A percentile compares a stretch with the other conserved stretches of the same genome.
phyloP scores from a whole-genome alignment of 2,329 filamentous ascomycete species.

The Colletotrichum eremochloae region DNA sequence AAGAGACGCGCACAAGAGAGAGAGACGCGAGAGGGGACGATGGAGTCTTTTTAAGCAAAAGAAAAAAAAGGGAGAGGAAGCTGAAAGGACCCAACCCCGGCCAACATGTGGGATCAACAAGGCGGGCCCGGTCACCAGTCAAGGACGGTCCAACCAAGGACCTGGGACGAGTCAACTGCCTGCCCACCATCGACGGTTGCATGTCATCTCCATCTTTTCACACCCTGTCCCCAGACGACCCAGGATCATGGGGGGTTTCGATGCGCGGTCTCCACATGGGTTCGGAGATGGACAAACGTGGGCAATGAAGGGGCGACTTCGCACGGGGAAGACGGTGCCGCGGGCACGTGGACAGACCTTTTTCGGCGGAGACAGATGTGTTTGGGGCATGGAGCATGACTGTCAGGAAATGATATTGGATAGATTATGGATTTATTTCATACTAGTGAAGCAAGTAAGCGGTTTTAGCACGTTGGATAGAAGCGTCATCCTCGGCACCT shows the following conservation, averaged over 20 bases:
- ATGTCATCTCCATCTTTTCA: slow-evolving; percentile 29
- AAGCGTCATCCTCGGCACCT: slow-evolving; percentile 6
- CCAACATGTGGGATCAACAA: slow-evolving; percentile 1
- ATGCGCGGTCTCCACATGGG: slow-evolving; percentile 20
- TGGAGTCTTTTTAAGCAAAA: slow-evolving; percentile 23
- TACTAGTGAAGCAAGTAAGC: not conserved
- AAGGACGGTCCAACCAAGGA: slow-evolving; percentile 26
- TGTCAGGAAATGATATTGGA: slow-evolving; percentile 10
- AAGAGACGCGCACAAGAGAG: not conserved
- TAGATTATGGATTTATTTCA: not conserved
- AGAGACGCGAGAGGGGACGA: slow-evolving; percentile 8
- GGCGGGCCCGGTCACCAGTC: slow-evolving; percentile 11
- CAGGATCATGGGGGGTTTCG: slow-evolving; percentile 19
- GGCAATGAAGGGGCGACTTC: slow-evolving; percentile 21
- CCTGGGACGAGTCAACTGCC: slow-evolving; percentile 20
- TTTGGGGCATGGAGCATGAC: not conserved
- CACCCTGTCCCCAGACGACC: slow-evolving; percentile 13
- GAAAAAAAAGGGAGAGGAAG: not conserved
- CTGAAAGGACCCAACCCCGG: not conserved
- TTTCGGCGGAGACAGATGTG: not conserved
- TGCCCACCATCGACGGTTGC: slow-evolving; percentile 13
- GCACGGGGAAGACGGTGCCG: slow-evolving; percentile 36
- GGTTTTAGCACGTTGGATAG: slow-evolving; percentile 1
- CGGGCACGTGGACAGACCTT: slow-evolving; percentile 25
- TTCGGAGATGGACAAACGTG: not conserved